Base-by-base conservation (phyloP, 2,329 filamentous ascomycete species). In the Cercospora sp. region DNA sequence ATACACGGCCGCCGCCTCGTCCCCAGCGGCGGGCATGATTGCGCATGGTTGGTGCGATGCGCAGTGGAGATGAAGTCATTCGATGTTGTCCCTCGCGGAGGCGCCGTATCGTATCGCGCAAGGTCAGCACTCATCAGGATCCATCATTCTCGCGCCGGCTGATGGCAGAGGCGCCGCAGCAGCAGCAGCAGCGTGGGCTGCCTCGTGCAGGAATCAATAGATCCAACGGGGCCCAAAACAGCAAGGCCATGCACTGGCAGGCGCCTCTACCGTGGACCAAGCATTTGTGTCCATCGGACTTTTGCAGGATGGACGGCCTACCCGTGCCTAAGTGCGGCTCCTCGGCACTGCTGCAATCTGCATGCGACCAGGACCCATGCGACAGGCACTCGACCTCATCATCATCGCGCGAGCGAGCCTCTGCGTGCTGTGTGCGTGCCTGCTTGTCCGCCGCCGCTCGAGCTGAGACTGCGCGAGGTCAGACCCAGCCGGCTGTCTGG, bases 251-350 rank as follows among this genome's bases (percentile, higher is more conserved):
- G 63, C 62, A 57, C 31, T 10, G 42, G 42, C 42, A 48, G 42
- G 42, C 48, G 48, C 45, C 61, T 57, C 45, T 23, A 31, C 62
- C 62, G 33, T 57, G 23, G n/a, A 33, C 48, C 62, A 58, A 26
- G 62, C 62, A 51, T 59, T 28, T 33, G 59, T 63, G 67, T 59
- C 68, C 68, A 68, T 68, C 68, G 68, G 68, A 70, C 68, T 70
- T 68, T 66, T 68, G 63, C 18, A 63, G 60, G 33, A 60, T 64
- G 51, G 42, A 40, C 64, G 62, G 58, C 59, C 51, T 42, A 63
- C 55, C 64, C 64, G 59, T 48, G 60, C 42, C 64, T 40, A 42
- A 63, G 20, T 69, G 65, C 67, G 65, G 69, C 65, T 68, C 20
- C 67, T 68, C 69, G 69, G 69, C 69, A 65, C 68, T 61, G 63